A percentile compares a stretch with the other conserved stretches of the same genome.
Evolutionary conservation across 108 stramenopile species (phyloP).

Genomic region (Poteriospumella lacustris): DNA sequence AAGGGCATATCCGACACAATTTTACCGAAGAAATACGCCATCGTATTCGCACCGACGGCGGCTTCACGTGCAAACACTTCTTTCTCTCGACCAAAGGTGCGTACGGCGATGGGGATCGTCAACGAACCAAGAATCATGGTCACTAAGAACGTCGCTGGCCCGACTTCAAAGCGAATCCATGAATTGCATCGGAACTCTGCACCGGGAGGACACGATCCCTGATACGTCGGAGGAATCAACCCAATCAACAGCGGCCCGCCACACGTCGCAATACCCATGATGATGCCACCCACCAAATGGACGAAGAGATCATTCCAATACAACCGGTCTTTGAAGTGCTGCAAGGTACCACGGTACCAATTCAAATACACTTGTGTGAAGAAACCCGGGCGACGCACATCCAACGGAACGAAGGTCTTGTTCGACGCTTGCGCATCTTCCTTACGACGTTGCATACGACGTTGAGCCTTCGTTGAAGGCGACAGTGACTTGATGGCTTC

Average conservation of each 20-base stretch:
- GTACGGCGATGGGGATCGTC: neutral
- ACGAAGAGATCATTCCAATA: neutral
- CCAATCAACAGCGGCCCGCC: neutral
- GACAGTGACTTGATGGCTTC: too few relatives aligned
- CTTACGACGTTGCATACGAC: too few relatives aligned
- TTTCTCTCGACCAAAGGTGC: conserved; percentile 6
- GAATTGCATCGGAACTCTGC: neutral
- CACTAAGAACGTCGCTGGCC: neutral
- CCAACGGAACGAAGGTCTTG: neutral
- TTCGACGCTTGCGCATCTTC: too few relatives aligned
- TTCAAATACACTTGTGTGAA: neutral
- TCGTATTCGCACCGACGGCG: conserved; percentile 18
- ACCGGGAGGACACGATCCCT: conserved; percentile 2
- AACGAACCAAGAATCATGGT: neutral
- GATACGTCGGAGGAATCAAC: neutral
- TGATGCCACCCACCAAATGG: neutral
- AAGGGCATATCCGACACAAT: neutral
- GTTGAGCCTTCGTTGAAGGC: too few relatives aligned
- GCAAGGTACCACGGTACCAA: neutral
- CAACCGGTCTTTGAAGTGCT: neutral
- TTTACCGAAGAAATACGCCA: conserved; percentile 18
- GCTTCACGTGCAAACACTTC: conserved; percentile 12
- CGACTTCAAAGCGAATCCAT: conserved; percentile 16
- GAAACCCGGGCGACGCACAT: neutral
- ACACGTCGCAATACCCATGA: conserved; percentile 3